These are phyloP conservation scores for Ophiognomonia clavigignenti-juglandacearum DNA, from an alignment of 2,329 filamentous ascomycete genomes.

Conservation along the genomic window DNA sequence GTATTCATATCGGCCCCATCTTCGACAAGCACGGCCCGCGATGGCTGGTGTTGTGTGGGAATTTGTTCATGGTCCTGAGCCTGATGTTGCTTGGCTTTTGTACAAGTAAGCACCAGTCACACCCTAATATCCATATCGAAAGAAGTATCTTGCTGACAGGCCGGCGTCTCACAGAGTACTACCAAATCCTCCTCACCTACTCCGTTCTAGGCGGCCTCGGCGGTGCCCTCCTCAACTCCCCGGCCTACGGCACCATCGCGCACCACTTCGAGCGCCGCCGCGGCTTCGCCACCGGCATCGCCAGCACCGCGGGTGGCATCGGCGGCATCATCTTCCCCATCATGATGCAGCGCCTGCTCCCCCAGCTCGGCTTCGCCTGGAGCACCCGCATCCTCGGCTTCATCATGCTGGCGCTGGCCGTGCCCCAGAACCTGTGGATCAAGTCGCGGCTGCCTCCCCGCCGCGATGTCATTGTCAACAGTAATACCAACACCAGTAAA, in stretches of 20 bases:
- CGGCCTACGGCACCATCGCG: slow-evolving; percentile 67
- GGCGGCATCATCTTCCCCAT: slow-evolving; percentile 63
- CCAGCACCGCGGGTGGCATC: slow-evolving; percentile 66
- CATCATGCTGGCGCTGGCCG: slow-evolving; percentile 41
- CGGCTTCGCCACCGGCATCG: slow-evolving; percentile 75
- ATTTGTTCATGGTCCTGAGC: slow-evolving; percentile 54
- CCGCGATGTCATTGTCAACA: slow-evolving; percentile 16
- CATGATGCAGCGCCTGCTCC: slow-evolving; percentile 40
- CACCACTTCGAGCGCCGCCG: slow-evolving; percentile 75
- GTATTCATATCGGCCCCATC: slow-evolving; percentile 75
- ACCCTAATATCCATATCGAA: neutral
- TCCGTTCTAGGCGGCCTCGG: slow-evolving; percentile 69
- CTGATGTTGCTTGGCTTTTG: slow-evolving; percentile 67
- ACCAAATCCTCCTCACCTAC: slow-evolving; percentile 76
- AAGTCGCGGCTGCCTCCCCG: slow-evolving; percentile 49
- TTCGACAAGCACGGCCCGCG: slow-evolving; percentile 74
- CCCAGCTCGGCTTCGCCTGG: slow-evolving; percentile 43
- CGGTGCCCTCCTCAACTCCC: slow-evolving; percentile 72
- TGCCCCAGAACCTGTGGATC: slow-evolving; percentile 43
- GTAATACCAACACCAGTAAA: slow-evolving; percentile 11
- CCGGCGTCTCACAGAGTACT: slow-evolving; percentile 53
- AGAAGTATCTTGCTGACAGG: neutral
- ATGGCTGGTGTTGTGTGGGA: slow-evolving; percentile 60
- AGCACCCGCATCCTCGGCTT: slow-evolving; percentile 45
- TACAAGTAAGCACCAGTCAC: slow-evolving; percentile 34